Conservation (phyloP, 1,284 basidiomycete species). For the Ustilago sp. region DNA sequence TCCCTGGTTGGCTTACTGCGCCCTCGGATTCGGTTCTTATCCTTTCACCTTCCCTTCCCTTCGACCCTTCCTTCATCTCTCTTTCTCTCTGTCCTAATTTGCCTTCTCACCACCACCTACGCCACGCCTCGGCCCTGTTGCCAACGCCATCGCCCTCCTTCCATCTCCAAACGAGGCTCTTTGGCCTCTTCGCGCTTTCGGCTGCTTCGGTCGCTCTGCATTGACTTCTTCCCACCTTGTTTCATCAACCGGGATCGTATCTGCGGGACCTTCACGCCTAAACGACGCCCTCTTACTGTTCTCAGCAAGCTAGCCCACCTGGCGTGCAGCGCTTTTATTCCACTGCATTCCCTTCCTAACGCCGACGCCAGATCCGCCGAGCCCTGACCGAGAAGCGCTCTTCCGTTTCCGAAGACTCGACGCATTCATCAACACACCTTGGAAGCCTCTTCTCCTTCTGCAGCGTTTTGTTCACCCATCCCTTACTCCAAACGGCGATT, state of each 20-base stretch:
- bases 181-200: not conserved
- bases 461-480: not conserved
- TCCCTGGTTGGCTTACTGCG: constrained; percentile 5
- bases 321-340: not conserved
- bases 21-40: not conserved
- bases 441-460: not conserved
- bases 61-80: not conserved
- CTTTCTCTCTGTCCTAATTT: not conserved
- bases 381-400: constrained; percentile 3
- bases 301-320: constrained; percentile 11
- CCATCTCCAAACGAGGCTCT: not conserved
- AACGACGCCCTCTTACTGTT: not conserved
- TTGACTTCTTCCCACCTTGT: constrained; percentile 7
- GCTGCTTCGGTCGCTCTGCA: not conserved
- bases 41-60: not conserved
- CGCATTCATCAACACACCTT: constrained; percentile 11
- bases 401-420: constrained; percentile 4
- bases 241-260: constrained; percentile 17
- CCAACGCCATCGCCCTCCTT: not conserved
- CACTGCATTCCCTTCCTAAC: not conserved
- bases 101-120: constrained; percentile 9
- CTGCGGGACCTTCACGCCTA: constrained; percentile 2
- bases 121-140: not conserved
- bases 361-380: constrained; percentile 5
- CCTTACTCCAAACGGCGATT: not conserved